phyloP scores from a whole-genome alignment of 2,329 filamentous ascomycete genomes.

The Diplodia intermedia region DNA sequence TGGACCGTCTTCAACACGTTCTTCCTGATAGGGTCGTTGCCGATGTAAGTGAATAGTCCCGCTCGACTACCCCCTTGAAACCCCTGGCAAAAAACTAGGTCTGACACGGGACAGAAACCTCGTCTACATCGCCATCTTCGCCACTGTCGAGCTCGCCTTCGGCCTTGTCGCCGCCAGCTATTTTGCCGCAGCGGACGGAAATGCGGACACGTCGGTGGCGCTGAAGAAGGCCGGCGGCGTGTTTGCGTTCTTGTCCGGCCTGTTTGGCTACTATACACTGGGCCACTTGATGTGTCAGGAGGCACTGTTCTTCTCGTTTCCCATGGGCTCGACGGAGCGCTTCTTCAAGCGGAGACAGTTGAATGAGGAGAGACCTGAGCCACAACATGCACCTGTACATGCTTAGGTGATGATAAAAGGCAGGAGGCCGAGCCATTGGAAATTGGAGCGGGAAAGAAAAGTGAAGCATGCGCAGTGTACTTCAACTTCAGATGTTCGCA shows the following conservation, averaged over 20 bases:
- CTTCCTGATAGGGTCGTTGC: constrained; percentile 55
- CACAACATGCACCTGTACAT: neutral
- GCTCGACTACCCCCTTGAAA: neutral
- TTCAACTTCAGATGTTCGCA: too few relatives aligned
- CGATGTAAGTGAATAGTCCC: constrained; percentile 37
- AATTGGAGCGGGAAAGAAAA: too few relatives aligned
- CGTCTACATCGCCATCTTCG: constrained; percentile 58
- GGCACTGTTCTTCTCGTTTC: constrained; percentile 14
- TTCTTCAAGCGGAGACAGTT: constrained; percentile 16
- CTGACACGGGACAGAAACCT: constrained; percentile 45
- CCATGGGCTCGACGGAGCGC: constrained; percentile 24
- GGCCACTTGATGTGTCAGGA: constrained; percentile 22
- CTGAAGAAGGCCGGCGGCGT: constrained; percentile 56
- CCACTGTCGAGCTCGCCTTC: constrained; percentile 56
- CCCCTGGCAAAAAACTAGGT: neutral
- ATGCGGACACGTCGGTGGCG: constrained; percentile 43
- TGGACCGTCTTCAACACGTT: constrained; percentile 58
- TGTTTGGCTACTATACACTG: constrained; percentile 49
- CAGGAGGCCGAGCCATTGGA: too few relatives aligned
- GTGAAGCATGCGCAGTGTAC: too few relatives aligned
- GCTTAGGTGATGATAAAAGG: constrained; percentile 8
- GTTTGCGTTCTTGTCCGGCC: constrained; percentile 56
- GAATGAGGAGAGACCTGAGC: constrained; percentile 15
- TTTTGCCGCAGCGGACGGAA: constrained; percentile 55
- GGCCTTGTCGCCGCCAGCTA: constrained; percentile 54